Percentiles rank a stretch among this genome's conserved stretches.
Conservation (phyloP, 345 rosid species). For the Isatis tinctoria region DNA sequence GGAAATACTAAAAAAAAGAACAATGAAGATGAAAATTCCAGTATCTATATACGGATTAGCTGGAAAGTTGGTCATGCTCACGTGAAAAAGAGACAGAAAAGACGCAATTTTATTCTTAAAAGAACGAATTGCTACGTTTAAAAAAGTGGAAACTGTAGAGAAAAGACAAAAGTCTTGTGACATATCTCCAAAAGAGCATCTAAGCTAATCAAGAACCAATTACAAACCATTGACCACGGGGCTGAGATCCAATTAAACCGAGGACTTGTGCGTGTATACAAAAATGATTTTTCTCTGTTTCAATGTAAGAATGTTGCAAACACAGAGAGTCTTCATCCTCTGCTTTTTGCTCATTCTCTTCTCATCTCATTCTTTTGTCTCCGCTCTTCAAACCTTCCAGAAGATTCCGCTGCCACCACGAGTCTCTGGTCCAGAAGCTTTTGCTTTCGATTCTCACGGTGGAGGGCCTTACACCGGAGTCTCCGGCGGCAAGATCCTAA, state of each 20-base stretch:
- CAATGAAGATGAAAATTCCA: background rate
- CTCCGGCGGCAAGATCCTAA: slow-evolving; percentile 37
- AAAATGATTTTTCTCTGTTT: slow-evolving; percentile 1
- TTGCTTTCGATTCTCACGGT: slow-evolving; percentile 25
- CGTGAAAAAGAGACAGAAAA: slow-evolving; percentile 11
- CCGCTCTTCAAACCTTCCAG: slow-evolving; percentile 7
- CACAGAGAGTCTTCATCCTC: background rate
- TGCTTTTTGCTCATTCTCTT: background rate
- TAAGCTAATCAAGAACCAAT: background rate
- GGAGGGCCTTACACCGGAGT: slow-evolving; percentile 40
- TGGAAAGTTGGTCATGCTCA: slow-evolving; percentile 25
- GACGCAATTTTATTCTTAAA: background rate
- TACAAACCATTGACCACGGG: background rate
- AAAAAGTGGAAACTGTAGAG: background rate
- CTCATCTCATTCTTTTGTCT: background rate
- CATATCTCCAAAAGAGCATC: background rate
- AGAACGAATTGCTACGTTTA: background rate
- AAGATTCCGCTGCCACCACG: slow-evolving; percentile 8
- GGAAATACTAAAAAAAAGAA: background rate
- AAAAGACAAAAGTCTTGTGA: slow-evolving; percentile 25
- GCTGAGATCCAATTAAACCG: background rate
- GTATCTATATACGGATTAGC: background rate
- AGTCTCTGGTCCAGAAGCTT: slow-evolving; percentile 25
- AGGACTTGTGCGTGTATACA: background rate
- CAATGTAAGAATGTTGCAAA: slow-evolving; percentile 8